Evolutionary conservation across 441 rosid genomes (phyloP), one percentile per base, ranked within the genome.

Genomic region (Gossypium gossypioides): DNA sequence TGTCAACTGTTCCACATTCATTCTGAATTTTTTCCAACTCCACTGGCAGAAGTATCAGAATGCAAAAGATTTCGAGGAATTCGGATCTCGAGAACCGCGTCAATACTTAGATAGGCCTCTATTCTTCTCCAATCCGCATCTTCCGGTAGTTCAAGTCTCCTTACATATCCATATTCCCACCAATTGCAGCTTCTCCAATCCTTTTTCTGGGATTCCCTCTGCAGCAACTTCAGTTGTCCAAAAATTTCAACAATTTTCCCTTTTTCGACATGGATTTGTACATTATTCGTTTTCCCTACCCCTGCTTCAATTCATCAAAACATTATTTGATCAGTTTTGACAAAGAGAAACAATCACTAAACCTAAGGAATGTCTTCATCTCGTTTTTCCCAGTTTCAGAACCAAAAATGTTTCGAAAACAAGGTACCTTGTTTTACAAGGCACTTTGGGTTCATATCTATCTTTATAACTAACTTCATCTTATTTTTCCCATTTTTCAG

Each of bases 131-230:
- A 75, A 18, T 91, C 93, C 34, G 86, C 92, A 76, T 93, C 96
- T 65, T 82, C 84, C 0, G 93, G 96, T 32, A 93, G 85, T 87
- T 93, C 98, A 52, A 93, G 86, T 81, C 93, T 86, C 77, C 96
- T 85, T 12, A 88, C 96, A 42, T 65, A 90, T 21, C 98, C 98
- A 69, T 78, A 66, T 68, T 91, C 96, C 98, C 98, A 93, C 98
- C 97, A 93, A 13, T 81, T 80, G 27, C 87, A 87, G 72, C 83
- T 85, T 80, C 92, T 86, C 98, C 98, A 93, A 37, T 93, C 98
- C 76, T 79, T 85, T 12, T 64, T 42, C 70, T 76, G 81, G 0
- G 77, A 2, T 78, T 85, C 90, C 71, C 69, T 80, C 57, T 79
- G 81, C 48, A 70, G 81, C 52, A 66, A 84, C 83, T 84, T 88